Evolutionary conservation across 495 filamentous ascomycete species (phyloP).

Genomic region (Neurospora africana): DNA sequence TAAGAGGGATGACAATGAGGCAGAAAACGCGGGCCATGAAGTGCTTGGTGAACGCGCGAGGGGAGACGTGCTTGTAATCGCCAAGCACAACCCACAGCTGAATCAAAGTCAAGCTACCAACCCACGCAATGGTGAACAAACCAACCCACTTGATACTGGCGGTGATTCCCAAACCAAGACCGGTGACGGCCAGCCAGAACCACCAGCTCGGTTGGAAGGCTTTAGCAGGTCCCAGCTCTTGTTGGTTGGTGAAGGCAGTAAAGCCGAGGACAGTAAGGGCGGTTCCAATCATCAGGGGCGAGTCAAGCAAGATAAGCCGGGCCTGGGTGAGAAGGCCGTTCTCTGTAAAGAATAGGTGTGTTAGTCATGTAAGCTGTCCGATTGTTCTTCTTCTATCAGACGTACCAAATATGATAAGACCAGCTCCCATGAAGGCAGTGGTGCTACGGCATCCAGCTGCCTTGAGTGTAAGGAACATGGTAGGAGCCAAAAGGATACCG

Average conservation of each 20-base stretch:
- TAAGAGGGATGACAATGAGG: constrained; percentile 78
- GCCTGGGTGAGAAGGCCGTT: constrained; percentile 93
- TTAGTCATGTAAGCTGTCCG: background rate
- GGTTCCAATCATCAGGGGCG: constrained; percentile 86
- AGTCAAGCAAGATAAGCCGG: constrained; percentile 89
- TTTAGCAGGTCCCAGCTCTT: constrained; percentile 78
- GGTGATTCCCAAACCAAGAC: constrained; percentile 79
- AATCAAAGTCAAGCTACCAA: constrained; percentile 78
- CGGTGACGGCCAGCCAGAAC: constrained; percentile 91
- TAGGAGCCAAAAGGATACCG: constrained; percentile 76
- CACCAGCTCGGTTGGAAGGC: constrained; percentile 89
- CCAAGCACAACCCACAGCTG: constrained; percentile 93
- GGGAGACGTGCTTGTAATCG: constrained; percentile 70
- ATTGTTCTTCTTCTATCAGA: constrained; percentile 10
- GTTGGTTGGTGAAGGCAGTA: constrained; percentile 90
- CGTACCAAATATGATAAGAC: constrained; percentile 81
- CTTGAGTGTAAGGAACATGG: constrained; percentile 91
- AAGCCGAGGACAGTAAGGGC: constrained; percentile 86
- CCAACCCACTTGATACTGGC: constrained; percentile 98
- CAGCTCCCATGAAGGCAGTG: constrained; percentile 71
- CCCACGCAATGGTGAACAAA: constrained; percentile 97
- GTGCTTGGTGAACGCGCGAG: constrained; percentile 87
- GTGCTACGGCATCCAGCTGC: constrained; percentile 78
- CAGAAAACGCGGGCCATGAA: constrained; percentile 86
- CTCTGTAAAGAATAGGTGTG: constrained; percentile 41